These are phyloP conservation scores for Hanseniaspora taiwanica DNA, from an alignment of 805 yeast species.

Conservation along the genomic window DNA sequence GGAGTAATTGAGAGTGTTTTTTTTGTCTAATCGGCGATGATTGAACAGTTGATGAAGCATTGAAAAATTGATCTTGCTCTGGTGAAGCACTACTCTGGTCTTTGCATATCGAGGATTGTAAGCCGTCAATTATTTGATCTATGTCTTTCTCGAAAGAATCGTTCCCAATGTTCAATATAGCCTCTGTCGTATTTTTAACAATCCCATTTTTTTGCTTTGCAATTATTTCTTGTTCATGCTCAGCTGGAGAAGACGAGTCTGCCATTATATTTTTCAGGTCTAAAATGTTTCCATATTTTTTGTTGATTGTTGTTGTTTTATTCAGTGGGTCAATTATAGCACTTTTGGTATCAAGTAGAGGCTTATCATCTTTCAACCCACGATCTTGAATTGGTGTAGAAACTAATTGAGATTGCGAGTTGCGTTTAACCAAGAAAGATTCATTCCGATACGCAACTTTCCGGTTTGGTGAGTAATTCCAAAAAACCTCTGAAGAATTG, in stretches of 20 bases:
- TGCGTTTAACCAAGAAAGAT: slow-evolving; percentile 4
- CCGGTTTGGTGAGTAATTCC: slow-evolving; percentile 20
- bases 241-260: too few relatives aligned
- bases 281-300: slow-evolving; percentile 15
- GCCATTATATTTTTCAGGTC: slow-evolving; percentile 17
- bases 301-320: slow-evolving; percentile 18
- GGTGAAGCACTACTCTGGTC: not conserved
- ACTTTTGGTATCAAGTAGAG: not conserved
- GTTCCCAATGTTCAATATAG: too few relatives aligned
- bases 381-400: too few relatives aligned
- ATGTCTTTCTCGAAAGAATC: slow-evolving; percentile 1
- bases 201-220: too few relatives aligned
- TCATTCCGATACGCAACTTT: slow-evolving; percentile 7
- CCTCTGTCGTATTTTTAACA: too few relatives aligned
- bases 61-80: too few relatives aligned
- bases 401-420: too few relatives aligned
- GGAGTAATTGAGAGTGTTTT: not conserved
- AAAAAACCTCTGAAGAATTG: slow-evolving; percentile 20
- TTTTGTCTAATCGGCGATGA: not conserved
- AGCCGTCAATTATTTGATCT: not conserved
- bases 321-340: too few relatives aligned
- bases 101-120: not conserved
- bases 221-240: too few relatives aligned
- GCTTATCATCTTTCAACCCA: too few relatives aligned
- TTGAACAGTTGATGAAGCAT: not conserved